Base-by-base conservation (phyloP, 2,329 filamentous ascomycete species). In the Biscogniauxia marginata region DNA sequence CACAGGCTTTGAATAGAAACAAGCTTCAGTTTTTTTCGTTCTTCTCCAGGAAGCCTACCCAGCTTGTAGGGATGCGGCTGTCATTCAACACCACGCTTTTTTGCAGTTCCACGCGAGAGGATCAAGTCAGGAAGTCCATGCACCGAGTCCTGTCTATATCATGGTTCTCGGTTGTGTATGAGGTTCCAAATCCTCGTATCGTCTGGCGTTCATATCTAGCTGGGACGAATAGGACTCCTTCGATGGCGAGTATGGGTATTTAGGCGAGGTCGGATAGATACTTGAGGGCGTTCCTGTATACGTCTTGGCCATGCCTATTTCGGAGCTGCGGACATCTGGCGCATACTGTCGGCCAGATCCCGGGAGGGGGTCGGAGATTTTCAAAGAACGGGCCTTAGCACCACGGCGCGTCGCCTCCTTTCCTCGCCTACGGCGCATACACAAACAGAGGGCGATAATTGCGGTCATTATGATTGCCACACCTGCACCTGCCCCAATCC, bases 121-220 rank as follows among this genome's bases (percentile, higher is more conserved):
- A n/a, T 16, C 30, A n/a, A 3, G 3, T 9, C 13, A 39, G 30
- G 9, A 16, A 39, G n/a, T 16, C 30, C 13, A 16, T 39, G 30
- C 30, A 39, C 30, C 30, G 30, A 16, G n/a, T 16, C 13, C 30
- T 39, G 30, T 6, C 9, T 58, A 70, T 54, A 70, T 66, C 68
- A 70, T 68, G n/a, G 59, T 64, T 54, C 75, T 73, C 9, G 83
- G 82, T 48, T 78, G 74, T 57, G 77, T 74, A 46, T 80, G 73
- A 23, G 81, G 81, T 20, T 81, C 64, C 80, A 84, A 81, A 60
- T 85, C 82, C 67, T 85, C 82, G 60, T 85, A 85, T 45, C 80
- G 76, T 57, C 79, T 75, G 3, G 80, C 76, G 57, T 78, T 77
- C 65, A 78, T 72, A 61, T 84, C 81, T 46, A 84, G 73, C 25